A percentile compares a stretch with the other conserved stretches of the same genome.
Conservation (phyloP, 1,284 basidiomycete species). For the Austroboletus niveus region DNA sequence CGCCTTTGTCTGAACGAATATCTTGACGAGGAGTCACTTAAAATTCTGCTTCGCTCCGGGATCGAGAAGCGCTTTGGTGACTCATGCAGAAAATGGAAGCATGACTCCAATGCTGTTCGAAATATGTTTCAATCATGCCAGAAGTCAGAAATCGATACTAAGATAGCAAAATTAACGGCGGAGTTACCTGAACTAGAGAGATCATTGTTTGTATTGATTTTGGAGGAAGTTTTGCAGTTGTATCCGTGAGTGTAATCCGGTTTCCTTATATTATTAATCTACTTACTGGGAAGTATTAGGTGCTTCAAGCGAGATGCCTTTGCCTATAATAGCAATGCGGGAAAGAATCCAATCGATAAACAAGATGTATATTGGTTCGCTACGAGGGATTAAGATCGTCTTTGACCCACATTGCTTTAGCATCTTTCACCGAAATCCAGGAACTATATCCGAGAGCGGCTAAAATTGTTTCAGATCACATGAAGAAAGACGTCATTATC, state of each 20-base stretch:
- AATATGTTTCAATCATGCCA: neutral
- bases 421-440: constrained; percentile 10
- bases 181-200: constrained; percentile 7
- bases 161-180: neutral
- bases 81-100: constrained; percentile 24
- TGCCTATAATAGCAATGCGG: neutral
- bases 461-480: constrained; percentile 4
- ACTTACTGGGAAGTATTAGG: constrained; percentile 6
- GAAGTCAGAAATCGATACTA: neutral
- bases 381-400: neutral
- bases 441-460: constrained; percentile 18
- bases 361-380: constrained; percentile 9
- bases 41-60: constrained; percentile 29
- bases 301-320: constrained; percentile 17
- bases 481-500: neutral
- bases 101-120: constrained; percentile 5
- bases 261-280: neutral
- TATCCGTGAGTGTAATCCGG: constrained; percentile 27
- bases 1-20: constrained; percentile 27
- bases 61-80: constrained; percentile 28
- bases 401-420: constrained; percentile 8
- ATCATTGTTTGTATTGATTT: constrained; percentile 22
- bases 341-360: neutral
- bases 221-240: constrained; percentile 15
- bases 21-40: constrained; percentile 31